Base-by-base conservation (phyloP, 176 grass and related monocot genomes). In the Rhynchospora pubera region DNA sequence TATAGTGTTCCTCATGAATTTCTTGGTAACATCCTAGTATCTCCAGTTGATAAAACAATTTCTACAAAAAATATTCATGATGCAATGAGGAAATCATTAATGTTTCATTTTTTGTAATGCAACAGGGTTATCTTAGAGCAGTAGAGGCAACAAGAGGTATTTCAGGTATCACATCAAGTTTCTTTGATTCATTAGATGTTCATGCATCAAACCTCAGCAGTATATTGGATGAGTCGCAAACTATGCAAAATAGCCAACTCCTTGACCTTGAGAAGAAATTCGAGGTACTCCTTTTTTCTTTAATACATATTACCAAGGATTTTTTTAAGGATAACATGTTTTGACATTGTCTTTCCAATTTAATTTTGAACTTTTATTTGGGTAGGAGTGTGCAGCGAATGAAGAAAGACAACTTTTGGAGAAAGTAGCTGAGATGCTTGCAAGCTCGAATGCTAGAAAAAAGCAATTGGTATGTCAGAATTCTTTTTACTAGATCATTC, bases 201-300 rank as follows among this genome's bases (percentile, higher is more conserved):
- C 93, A 99, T 86, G 89, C 97, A 84, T 90, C 87, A 52, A 91
- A 90, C 46, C 85, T 99, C 65, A 87, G 82, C 65, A 86, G 61
- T 79, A 99, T 99, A 90, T 84, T 96, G 89, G 87, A 99, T 80
- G 79, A 99, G 83, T 93, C 97, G 44, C 91, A 93, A 86, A 82
- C 52, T 77, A 85, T 96, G 26, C 97, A 99, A 87, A 87, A 99
- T 80, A 85, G 88, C 73, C 97, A 96, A 87, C 93, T 99, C 60
- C 63, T 90, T 83, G 93, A 99, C 42, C 97, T 99, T 86, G 97
- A 99, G 88, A 96, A 93, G 85, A 99, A 93, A 87, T 99, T 99
- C 51, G 93, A 99, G 97, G 97, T 91, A 46, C 76, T 73, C 13
- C 65, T 80, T 67, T 57, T 47, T 67, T 87, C 10, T 71, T 59